Evolutionary conservation across 768 basidiomycete genomes (phyloP), one percentile per base, ranked within the genome.

Genomic region (Pleurotus djamor): DNA sequence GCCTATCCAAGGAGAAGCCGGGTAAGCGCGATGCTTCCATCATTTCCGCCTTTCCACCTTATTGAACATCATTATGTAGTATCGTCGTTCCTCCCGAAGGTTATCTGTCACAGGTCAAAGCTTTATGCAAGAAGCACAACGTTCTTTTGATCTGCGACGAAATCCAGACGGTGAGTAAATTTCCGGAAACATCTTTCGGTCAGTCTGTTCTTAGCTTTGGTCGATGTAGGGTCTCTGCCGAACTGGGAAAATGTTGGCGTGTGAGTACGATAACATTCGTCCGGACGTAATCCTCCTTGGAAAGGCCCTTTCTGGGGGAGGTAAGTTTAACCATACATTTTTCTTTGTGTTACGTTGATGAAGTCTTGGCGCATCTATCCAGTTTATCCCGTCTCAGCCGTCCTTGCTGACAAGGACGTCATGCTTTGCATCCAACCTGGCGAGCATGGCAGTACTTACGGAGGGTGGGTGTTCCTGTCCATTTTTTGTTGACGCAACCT

Each of bases 1-100:
- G 74, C 97, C 97, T 4, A 98, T 99, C 62, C 97, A 99, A 71
- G 96, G 96, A n/a, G 96, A 98, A 75, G 96, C 96, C 14, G 96
- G 94, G 92, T 94, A 70, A 48, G 91, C 3, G 2, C 3, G 21
- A 3, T 63, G 14, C 14, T 10, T 8, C 47, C 51, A 44, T 48
- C 44, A 57, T 58, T 5, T 60, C 50, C 33, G 55, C 21, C 14
- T 36, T 63, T 38, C 8, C 59, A 16, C 13, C 48, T 58, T 33
- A 21, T 13, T 37, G n/a, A 33, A 4, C 3, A 16, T n/a, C 36
- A 13, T 9, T 55, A 41, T 7, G 37, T 67, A 94, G 95, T 9
- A 96, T 99, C 64, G 87, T 98, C 60, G 92, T 98, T 9, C 97
- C 97, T 0, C 87, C 89, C 1, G 80, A 82, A 6, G 95, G 95